Conservation (phyloP, 805 yeast species). For the Metschnikowia chrysomelidarum region DNA sequence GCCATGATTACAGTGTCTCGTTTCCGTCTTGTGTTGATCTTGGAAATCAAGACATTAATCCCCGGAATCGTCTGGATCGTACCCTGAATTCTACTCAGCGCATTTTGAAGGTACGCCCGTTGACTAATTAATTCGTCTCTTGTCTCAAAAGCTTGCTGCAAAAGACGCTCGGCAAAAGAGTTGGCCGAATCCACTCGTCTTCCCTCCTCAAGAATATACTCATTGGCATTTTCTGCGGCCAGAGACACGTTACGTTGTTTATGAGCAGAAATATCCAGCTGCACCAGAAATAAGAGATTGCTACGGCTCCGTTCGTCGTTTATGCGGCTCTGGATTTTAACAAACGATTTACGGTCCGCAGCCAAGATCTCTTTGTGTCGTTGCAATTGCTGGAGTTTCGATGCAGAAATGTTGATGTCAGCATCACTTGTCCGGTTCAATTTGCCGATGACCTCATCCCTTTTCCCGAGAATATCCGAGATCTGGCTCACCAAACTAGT, state of each 20-base stretch:
- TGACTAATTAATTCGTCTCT: slow-evolving; percentile 82
- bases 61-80: slow-evolving; percentile 79
- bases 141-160: slow-evolving; percentile 85
- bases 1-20: slow-evolving; percentile 88
- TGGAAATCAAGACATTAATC: slow-evolving; percentile 65
- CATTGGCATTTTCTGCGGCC: slow-evolving; percentile 47
- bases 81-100: slow-evolving; percentile 60
- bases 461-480: slow-evolving; percentile 27
- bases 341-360: slow-evolving; percentile 66
- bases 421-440: slow-evolving; percentile 56
- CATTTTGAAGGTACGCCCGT: slow-evolving; percentile 57
- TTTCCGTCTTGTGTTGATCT: slow-evolving; percentile 84
- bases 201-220: slow-evolving; percentile 77
- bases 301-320: slow-evolving; percentile 73
- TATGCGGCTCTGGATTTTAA: slow-evolving; percentile 55
- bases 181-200: slow-evolving; percentile 71
- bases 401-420: slow-evolving; percentile 53
- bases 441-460: slow-evolving; percentile 53
- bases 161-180: slow-evolving; percentile 70
- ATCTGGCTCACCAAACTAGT: slow-evolving; percentile 25
- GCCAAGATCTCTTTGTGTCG: slow-evolving; percentile 75
- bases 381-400: slow-evolving; percentile 76
- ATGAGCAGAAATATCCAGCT: slow-evolving; percentile 75
- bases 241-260: slow-evolving; percentile 37
- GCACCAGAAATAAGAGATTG: slow-evolving; percentile 71